A percentile compares a stretch with the other conserved stretches of the same genome.
Conservation (phyloP, 1,139 yeast species). For the Starmera stellimalicola region DNA sequence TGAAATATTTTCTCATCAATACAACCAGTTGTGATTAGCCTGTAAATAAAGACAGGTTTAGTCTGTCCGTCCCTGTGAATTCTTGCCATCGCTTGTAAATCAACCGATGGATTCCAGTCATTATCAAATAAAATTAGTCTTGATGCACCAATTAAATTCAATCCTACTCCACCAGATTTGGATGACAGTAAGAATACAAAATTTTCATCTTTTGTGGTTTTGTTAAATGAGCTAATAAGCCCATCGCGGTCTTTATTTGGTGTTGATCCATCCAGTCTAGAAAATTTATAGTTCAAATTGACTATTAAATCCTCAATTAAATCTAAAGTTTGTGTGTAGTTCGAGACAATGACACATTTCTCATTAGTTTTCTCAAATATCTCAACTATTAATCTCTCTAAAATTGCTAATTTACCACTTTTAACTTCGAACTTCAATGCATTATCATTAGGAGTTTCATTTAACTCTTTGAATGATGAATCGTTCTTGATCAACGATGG, state of each 20-base stretch:
- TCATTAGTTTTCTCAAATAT: slow-evolving; percentile 39
- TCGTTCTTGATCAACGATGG: slow-evolving; percentile 52
- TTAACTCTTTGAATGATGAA: slow-evolving; percentile 15
- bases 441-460: slow-evolving; percentile 6
- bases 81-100: slow-evolving; percentile 92
- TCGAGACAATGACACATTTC: slow-evolving; percentile 80
- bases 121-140: slow-evolving; percentile 76
- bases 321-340: slow-evolving; percentile 83
- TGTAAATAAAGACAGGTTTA: slow-evolving; percentile 68
- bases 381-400: slow-evolving; percentile 45
- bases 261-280: slow-evolving; percentile 80
- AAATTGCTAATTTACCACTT: slow-evolving; percentile 49
- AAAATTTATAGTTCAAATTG: slow-evolving; percentile 39
- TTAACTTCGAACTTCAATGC: slow-evolving; percentile 17
- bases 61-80: slow-evolving; percentile 91
- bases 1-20: slow-evolving; percentile 94
- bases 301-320: slow-evolving; percentile 51
- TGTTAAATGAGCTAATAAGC: slow-evolving; percentile 65
- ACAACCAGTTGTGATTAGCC: slow-evolving; percentile 79
- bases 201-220: slow-evolving; percentile 27
- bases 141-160: slow-evolving; percentile 86
- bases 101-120: slow-evolving; percentile 94
- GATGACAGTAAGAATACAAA: slow-evolving; percentile 78
- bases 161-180: slow-evolving; percentile 91
- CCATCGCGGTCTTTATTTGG: slow-evolving; percentile 54